Evolutionary conservation across 495 filamentous ascomycete genomes (phyloP), one percentile per base, ranked within the genome.

Genomic region (Aspergillus coremiiformis): DNA sequence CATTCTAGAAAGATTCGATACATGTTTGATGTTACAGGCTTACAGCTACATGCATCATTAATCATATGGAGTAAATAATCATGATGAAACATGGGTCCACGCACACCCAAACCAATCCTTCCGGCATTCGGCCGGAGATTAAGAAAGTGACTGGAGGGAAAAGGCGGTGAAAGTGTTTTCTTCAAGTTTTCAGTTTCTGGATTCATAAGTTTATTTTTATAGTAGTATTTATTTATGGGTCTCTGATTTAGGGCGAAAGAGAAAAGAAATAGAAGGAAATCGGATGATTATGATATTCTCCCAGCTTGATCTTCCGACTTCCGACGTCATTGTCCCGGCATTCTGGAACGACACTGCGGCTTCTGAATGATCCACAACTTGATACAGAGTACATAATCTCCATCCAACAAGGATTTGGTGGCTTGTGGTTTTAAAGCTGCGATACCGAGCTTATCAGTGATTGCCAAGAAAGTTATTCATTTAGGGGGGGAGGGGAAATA

Each of bases 291-390:
- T 4, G 24, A 4, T 27, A 27, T 27, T 27, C 8, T 27, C 4
- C 24, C 12, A 14, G 32, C n/a, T 15, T 35, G 32, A 10, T 35
- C 5, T 35, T 35, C 32, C 14, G 12, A n/a, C 35, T 41, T 21
- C 15, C 37, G 19, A 41, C 27, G 29, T 49, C 47, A 44, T n/a
- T 39, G 26, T 65, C 69, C 69, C 67, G 66, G 66, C 67, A 66
- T 48, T 60, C 26, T 57, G 69, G 69, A 56, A 54, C 61, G 55
- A 51, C 61, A 55, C 53, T 67, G 65, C 54, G 51, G 47, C 41
- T 57, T 44, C 47, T 47, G 42, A 60, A 58, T 58, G 61, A 65
- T 68, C 68, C 47, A 54, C 58, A 51, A 51, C n/a, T n/a, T n/a
- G n/a, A n/a, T n/a, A n/a, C n/a, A n/a, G n/a, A 52, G 26, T 23